Evolutionary conservation across 305 asterid genomes (phyloP).

Genomic region (Nicotiana rustica): DNA sequence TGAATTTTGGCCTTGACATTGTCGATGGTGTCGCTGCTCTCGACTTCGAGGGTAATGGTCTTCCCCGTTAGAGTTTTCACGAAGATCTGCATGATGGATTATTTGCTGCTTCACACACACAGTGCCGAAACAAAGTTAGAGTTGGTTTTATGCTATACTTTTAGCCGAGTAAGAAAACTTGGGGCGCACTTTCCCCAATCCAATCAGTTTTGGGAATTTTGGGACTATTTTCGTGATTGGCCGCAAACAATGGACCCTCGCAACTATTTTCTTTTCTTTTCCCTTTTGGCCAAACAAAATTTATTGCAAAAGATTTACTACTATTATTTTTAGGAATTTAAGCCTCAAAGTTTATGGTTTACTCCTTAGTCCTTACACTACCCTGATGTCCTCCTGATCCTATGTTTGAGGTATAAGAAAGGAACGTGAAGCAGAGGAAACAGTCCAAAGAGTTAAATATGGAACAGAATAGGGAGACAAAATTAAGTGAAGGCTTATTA

Average conservation of each 20-base stretch:
- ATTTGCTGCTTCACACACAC: not conserved
- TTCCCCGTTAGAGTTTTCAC: slow-evolving; percentile 49
- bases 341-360: no score
- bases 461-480: not conserved
- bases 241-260: not conserved
- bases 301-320: no score
- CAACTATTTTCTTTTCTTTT: not conserved
- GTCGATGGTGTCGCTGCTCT: slow-evolving; percentile 44
- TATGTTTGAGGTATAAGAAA: no score
- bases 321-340: no score
- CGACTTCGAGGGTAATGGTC: slow-evolving; percentile 48
- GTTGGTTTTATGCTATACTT: not conserved
- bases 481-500: no score
- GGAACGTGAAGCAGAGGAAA: not conserved
- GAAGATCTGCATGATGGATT: slow-evolving; percentile 45
- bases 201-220: not conserved
- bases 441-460: not conserved
- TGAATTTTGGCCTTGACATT: slow-evolving; percentile 49
- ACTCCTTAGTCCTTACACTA: no score
- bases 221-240: not conserved
- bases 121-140: not conserved
- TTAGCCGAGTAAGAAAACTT: not conserved
- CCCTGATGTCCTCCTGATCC: no score
- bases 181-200: not conserved
- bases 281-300: no score